These are phyloP conservation scores for Ceratocystis colombiana DNA, from an alignment of 2,329 filamentous ascomycete species.

Conservation along the genomic window DNA sequence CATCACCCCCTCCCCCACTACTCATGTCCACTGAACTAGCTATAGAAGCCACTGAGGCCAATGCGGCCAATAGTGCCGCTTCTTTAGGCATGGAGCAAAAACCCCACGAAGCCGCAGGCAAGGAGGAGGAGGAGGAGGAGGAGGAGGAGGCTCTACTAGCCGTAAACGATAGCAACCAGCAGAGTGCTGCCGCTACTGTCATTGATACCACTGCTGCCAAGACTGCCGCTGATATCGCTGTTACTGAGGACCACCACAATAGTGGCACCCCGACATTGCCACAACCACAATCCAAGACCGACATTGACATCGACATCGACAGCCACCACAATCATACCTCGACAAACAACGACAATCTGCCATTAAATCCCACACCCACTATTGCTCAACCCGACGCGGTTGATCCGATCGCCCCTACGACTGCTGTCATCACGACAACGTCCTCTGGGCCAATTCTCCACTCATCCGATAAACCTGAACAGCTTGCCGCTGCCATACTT, in stretches of 20 bases:
- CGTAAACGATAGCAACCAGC: conserved; percentile 14
- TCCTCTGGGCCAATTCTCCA: conserved; percentile 14
- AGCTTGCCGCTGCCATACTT: conserved; percentile 21
- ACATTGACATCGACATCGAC: not conserved
- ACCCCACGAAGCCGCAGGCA: conserved; percentile 8
- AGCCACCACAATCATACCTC: conserved; percentile 1
- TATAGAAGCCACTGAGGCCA: conserved; percentile 6
- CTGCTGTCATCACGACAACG: conserved; percentile 7
- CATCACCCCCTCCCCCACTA: conserved; percentile 5
- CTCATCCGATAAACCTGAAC: conserved; percentile 16
- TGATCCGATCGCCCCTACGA: conserved; percentile 12
- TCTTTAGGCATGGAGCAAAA: conserved; percentile 13
- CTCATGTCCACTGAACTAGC: conserved; percentile 4
- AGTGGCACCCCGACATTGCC: conserved; percentile 8
- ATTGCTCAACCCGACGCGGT: not conserved
- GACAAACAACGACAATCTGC: not conserved
- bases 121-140: not conserved
- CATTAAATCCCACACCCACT: not conserved
- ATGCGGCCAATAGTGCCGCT: not conserved
- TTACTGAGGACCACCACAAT: not conserved
- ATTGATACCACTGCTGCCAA: not conserved
- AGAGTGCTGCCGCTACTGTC: not conserved
- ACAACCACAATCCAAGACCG: not conserved
- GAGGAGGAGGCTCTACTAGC: not conserved
- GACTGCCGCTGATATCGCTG: not conserved